Conservation (phyloP, 768 basidiomycete genomes). For the Neoboletus magnificus region DNA sequence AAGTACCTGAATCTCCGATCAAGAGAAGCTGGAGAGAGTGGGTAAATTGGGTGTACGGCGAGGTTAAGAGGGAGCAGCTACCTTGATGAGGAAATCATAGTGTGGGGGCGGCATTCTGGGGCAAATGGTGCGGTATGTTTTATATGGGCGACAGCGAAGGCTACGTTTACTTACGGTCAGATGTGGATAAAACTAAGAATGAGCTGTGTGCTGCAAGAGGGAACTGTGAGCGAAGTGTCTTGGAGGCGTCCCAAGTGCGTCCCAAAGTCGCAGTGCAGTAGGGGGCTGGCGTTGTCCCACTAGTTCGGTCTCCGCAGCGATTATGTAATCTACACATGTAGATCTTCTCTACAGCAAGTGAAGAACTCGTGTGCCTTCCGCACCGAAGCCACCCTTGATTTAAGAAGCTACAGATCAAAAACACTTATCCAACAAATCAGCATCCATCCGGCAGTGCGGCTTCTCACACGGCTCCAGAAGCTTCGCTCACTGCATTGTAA, state of each 20-base stretch:
- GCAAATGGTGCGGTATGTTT: not conserved
- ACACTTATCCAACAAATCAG: not conserved
- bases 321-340: constrained; percentile 11
- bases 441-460: not conserved
- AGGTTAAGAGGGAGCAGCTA: constrained; percentile 26
- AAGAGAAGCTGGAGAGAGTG: constrained; percentile 66
- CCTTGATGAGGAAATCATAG: constrained; percentile 97
- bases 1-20: constrained; percentile 89
- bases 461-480: constrained; percentile 13
- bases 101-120: constrained; percentile 79
- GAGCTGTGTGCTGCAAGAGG: not conserved
- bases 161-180: not conserved
- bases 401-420: not conserved
- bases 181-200: not conserved
- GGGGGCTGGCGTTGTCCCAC: not conserved
- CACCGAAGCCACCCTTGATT: not conserved
- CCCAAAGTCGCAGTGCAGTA: not conserved
- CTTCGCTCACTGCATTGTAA: too few relatives aligned
- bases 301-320: constrained; percentile 19
- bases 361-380: too few relatives aligned
- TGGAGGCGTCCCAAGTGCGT: not conserved
- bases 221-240: not conserved
- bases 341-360: constrained; percentile 1
- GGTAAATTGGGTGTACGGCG: not conserved
- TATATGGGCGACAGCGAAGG: not conserved